Evolutionary conservation across 1,284 basidiomycete genomes (phyloP).

Genomic region (Papiliotrema terrestris): DNA sequence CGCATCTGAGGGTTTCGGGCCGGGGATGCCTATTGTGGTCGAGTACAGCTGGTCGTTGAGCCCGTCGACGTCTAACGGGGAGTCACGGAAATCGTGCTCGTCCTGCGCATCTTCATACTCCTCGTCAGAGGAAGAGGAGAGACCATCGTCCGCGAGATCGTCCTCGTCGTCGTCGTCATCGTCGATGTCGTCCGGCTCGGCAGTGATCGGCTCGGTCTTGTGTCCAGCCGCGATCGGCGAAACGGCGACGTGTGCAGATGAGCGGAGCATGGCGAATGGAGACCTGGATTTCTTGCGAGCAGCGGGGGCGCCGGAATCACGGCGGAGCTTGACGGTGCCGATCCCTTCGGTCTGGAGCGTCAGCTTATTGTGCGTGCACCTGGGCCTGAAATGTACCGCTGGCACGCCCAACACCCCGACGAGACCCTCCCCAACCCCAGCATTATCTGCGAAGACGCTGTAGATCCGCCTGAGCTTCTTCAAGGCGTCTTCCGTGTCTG

Average conservation of each 20-base stretch:
- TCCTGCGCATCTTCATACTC: constrained; percentile 46
- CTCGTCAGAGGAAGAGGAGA: constrained; percentile 58
- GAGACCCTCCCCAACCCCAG: constrained; percentile 53
- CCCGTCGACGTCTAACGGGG: constrained; percentile 5
- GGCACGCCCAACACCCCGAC: constrained; percentile 59
- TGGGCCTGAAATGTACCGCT: constrained; percentile 58
- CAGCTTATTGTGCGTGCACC: neutral
- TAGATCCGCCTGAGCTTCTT: constrained; percentile 53
- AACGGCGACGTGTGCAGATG: constrained; percentile 20
- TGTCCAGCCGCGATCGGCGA: constrained; percentile 16
- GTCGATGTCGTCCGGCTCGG: constrained; percentile 9
- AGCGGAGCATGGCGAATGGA: constrained; percentile 10
- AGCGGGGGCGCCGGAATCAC: constrained; percentile 6
- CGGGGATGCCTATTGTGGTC: constrained; percentile 9
- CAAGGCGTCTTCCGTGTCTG: constrained; percentile 23
- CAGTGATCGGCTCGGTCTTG: constrained; percentile 10
- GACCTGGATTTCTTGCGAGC: neutral
- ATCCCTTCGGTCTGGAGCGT: constrained; percentile 74
- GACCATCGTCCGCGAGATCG: constrained; percentile 68
- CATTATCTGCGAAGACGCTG: constrained; percentile 61
- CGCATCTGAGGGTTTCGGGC: constrained; percentile 5
- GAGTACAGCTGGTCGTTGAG: constrained; percentile 2
- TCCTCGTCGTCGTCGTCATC: constrained; percentile 49
- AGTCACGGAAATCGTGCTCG: constrained; percentile 26
- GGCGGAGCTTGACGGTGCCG: constrained; percentile 61